Conservation (phyloP, 2,329 filamentous ascomycete genomes). For the Malbranchea zuffiana region DNA sequence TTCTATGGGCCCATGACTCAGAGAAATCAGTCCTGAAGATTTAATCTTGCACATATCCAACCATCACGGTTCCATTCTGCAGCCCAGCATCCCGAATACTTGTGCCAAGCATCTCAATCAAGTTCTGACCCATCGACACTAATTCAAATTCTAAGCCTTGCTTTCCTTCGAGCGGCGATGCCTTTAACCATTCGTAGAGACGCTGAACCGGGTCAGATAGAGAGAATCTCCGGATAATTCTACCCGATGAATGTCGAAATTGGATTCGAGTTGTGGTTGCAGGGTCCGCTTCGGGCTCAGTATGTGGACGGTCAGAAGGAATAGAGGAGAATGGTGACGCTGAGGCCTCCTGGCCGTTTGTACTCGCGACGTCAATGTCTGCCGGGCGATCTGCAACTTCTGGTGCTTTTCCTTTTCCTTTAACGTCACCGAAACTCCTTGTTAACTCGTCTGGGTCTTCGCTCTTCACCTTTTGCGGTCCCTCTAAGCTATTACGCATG, state of each 20-base stretch:
- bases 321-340: conserved; percentile 52
- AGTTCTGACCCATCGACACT: conserved; percentile 74
- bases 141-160: conserved; percentile 73
- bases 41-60: conserved; percentile 55
- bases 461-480: conserved; percentile 37
- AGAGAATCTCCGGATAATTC: conserved; percentile 77
- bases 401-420: conserved; percentile 45
- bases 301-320: conserved; percentile 59
- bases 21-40: too few relatives aligned
- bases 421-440: conserved; percentile 45
- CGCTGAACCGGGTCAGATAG: conserved; percentile 64
- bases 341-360: conserved; percentile 10
- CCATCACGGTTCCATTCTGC: conserved; percentile 90
- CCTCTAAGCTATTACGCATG: conserved; percentile 72
- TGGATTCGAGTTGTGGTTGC: conserved; percentile 76
- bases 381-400: conserved; percentile 33
- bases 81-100: conserved; percentile 72
- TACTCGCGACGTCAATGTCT: conserved; percentile 26
- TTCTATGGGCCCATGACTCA: too few relatives aligned
- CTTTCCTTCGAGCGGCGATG: conserved; percentile 70
- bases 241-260: conserved; percentile 73
- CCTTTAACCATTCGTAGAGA: conserved; percentile 95
- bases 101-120: conserved; percentile 62
- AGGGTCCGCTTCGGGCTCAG: conserved; percentile 62
- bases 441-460: conserved; percentile 84